Conservation (phyloP, 2,329 filamentous ascomycete genomes). For the Tolypocladium endophyticum region DNA sequence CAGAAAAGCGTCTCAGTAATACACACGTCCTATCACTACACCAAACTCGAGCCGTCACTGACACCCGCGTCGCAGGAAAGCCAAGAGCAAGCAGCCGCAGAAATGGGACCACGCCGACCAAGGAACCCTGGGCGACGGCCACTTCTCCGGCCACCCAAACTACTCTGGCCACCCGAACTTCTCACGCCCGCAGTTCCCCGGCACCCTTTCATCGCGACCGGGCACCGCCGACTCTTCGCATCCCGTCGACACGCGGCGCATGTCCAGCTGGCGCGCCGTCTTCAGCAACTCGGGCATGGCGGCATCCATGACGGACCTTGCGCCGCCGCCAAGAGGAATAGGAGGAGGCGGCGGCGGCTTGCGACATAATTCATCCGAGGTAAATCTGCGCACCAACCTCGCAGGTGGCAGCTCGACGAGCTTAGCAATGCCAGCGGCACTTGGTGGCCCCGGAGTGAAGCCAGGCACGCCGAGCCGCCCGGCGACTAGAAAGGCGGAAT, state of each 20-base stretch:
- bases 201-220: constrained; percentile 19
- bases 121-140: constrained; percentile 20
- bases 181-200: constrained; percentile 20
- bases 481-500: constrained; percentile 24
- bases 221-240: constrained; percentile 27
- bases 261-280: constrained; percentile 20
- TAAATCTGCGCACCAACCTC: constrained; percentile 20
- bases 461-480: constrained; percentile 14
- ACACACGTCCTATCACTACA: neutral
- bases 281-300: constrained; percentile 25
- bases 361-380: constrained; percentile 26
- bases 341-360: constrained; percentile 14
- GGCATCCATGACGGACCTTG: constrained; percentile 35
- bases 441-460: constrained; percentile 17
- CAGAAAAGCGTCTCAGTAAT: constrained; percentile 45
- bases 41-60: neutral
- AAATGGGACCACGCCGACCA: constrained; percentile 22
- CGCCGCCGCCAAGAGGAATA: constrained; percentile 14
- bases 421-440: constrained; percentile 20
- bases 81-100: constrained; percentile 12
- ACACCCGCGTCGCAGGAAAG: constrained; percentile 8
- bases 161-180: constrained; percentile 23
- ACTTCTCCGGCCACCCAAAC: constrained; percentile 25
- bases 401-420: constrained; percentile 24
- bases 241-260: constrained; percentile 8